These are phyloP conservation scores for Warburgia ugandensis DNA, from an alignment of 164 flowering plant genomes.

Conservation along the genomic window DNA sequence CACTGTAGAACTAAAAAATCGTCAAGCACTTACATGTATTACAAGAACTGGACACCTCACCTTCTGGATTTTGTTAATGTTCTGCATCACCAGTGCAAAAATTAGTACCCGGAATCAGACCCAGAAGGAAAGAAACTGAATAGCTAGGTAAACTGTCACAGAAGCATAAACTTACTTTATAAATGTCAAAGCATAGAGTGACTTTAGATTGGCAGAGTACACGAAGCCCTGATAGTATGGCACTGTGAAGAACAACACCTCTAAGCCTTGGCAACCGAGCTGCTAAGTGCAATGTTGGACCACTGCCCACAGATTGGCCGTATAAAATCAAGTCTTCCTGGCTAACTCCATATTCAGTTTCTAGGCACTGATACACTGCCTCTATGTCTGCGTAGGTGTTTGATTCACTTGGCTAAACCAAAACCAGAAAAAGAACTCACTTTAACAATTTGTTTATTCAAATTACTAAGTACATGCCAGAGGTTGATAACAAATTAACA, in stretches of 20 bases:
- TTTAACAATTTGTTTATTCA: too few species aligned
- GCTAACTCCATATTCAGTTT: slow-evolving; percentile 82
- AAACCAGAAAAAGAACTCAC: slow-evolving; percentile 5
- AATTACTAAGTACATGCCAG: too few species aligned
- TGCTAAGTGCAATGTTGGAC: slow-evolving; percentile 97
- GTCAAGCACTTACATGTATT: slow-evolving; percentile 21
- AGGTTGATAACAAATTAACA: too few species aligned
- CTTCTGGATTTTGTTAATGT: slow-evolving; percentile 70
- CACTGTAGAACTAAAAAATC: too few species aligned
- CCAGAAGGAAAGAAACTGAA: too few species aligned
- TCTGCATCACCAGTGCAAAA: slow-evolving; percentile 42
- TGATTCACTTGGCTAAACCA: slow-evolving; percentile 83
- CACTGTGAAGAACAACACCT: slow-evolving; percentile 95
- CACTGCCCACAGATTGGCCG: slow-evolving; percentile 99
- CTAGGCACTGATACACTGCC: slow-evolving; percentile 86
- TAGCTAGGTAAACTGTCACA: too few species aligned
- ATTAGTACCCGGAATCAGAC: background rate
- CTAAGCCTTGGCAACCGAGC: slow-evolving; percentile 81
- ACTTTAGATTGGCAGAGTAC: slow-evolving; percentile 80
- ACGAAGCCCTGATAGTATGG: slow-evolving; percentile 94
- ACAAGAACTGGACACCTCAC: slow-evolving; percentile 26
- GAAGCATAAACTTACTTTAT: slow-evolving; percentile 47
- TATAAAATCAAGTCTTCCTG: slow-evolving; percentile 85
- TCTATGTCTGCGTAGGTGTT: slow-evolving; percentile 96
- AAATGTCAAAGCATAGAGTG: slow-evolving; percentile 74